A percentile compares a stretch with the other conserved stretches of the same genome.
Conservation (phyloP, 306 rosid genomes). For the Cucurbita ficifolia region DNA sequence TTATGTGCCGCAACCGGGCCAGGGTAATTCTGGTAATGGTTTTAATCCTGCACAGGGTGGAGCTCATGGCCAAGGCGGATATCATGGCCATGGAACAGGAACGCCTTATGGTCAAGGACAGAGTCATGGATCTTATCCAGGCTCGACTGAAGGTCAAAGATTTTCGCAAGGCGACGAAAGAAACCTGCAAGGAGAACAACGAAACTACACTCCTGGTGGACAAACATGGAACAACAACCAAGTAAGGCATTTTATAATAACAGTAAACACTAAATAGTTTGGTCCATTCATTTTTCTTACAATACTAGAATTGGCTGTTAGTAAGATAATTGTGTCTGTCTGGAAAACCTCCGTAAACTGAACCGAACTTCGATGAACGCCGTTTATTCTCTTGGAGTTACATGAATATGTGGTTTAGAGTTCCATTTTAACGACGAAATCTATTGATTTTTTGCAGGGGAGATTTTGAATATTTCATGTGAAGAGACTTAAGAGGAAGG, state of each 20-base stretch:
- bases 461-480: conserved; percentile 14
- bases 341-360: background rate
- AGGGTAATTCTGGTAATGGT: conserved; percentile 18
- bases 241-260: conserved; percentile 10
- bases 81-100: conserved; percentile 15
- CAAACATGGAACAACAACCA: conserved; percentile 14
- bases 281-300: background rate
- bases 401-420: background rate
- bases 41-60: conserved; percentile 17
- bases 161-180: conserved; percentile 16
- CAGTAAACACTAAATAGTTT: background rate
- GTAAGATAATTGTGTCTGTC: background rate
- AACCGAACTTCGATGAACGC: too few species aligned
- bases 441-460: conserved; percentile 39
- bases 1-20: conserved; percentile 32
- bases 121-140: conserved; percentile 8
- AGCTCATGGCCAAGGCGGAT: conserved; percentile 18
- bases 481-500: background rate
- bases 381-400: too few species aligned
- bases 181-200: conserved; percentile 21
- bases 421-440: background rate
- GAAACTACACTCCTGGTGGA: conserved; percentile 13
- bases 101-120: conserved; percentile 18
- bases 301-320: background rate
- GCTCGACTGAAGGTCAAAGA: conserved; percentile 13